Percentiles rank a stretch among this genome's conserved stretches.
Evolutionary conservation across 768 basidiomycete genomes (phyloP).

Genomic region (Amanita subjunquillea): DNA sequence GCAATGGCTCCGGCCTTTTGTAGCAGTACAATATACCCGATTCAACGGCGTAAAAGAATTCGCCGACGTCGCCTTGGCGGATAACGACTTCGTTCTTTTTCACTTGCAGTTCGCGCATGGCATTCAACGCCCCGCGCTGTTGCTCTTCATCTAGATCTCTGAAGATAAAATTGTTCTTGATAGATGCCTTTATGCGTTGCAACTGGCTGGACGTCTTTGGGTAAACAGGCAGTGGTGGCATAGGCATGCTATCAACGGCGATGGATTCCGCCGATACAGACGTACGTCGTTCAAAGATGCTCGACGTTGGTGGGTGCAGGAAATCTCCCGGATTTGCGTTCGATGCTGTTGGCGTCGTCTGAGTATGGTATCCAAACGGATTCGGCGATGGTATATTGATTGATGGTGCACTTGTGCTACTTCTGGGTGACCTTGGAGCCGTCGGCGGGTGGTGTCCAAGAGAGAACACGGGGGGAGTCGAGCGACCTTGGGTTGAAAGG

Average conservation of each 20-base stretch:
- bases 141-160: slow-evolving; percentile 96
- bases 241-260: slow-evolving; percentile 57
- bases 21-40: slow-evolving; percentile 79
- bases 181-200: slow-evolving; percentile 78
- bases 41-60: slow-evolving; percentile 97
- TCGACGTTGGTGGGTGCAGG: slow-evolving; percentile 63
- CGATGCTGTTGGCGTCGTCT: slow-evolving; percentile 25
- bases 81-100: slow-evolving; percentile 81
- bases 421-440: slow-evolving; percentile 32
- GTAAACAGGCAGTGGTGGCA: slow-evolving; percentile 65
- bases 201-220: slow-evolving; percentile 80
- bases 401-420: slow-evolving; percentile 30
- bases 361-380: slow-evolving; percentile 43
- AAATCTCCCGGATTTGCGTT: slow-evolving; percentile 49
- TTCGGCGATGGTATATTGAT: slow-evolving; percentile 29
- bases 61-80: slow-evolving; percentile 92
- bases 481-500: slow-evolving; percentile 34
- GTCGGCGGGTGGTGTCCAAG: slow-evolving; percentile 41
- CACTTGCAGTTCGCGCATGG: slow-evolving; percentile 85
- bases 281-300: slow-evolving; percentile 80
- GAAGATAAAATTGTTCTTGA: slow-evolving; percentile 87
- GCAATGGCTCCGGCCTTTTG: slow-evolving; percentile 57
- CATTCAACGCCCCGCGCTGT: slow-evolving; percentile 82
- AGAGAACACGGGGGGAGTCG: slow-evolving; percentile 45
- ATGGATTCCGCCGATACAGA: slow-evolving; percentile 97